Conservation (phyloP, 2,329 filamentous ascomycete genomes). For the Alternaria arbusti region DNA sequence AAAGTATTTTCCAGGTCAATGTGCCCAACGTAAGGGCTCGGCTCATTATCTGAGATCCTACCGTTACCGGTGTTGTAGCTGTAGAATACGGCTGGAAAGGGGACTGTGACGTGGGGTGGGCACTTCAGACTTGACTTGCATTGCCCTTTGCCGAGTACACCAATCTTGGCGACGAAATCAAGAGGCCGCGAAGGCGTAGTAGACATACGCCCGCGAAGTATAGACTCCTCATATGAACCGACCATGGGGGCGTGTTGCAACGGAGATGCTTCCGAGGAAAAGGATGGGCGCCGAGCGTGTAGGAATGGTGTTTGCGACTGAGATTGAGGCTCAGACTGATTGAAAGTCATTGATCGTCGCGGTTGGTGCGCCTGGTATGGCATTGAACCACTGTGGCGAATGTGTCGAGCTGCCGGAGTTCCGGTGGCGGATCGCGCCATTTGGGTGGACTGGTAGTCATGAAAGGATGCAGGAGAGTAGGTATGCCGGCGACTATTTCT, state of each 20-base stretch:
- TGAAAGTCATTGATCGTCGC: conserved; percentile 73
- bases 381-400: conserved; percentile 65
- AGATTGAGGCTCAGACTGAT: conserved; percentile 44
- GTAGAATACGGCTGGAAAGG: conserved; percentile 96
- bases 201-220: conserved; percentile 93
- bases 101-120: conserved; percentile 86
- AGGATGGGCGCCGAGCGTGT: conserved; percentile 69
- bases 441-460: conserved; percentile 55
- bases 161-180: conserved; percentile 93
- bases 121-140: conserved; percentile 86
- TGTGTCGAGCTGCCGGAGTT: conserved; percentile 42
- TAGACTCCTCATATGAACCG: conserved; percentile 96
- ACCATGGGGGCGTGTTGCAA: conserved; percentile 94
- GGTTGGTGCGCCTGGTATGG: conserved; percentile 82
- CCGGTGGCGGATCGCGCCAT: conserved; percentile 38
- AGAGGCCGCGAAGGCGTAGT: conserved; percentile 91
- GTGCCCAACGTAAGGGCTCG: conserved; percentile 93
- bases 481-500: conserved; percentile 71
- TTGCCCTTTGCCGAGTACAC: conserved; percentile 85
- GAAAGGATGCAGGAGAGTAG: conserved; percentile 67
- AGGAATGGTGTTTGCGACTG: conserved; percentile 55
- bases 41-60: conserved; percentile 78
- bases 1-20: conserved; percentile 89
- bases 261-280: conserved; percentile 75
- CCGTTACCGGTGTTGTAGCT: conserved; percentile 78